These are phyloP conservation scores for Stagonosporopsis tanaceti DNA, from an alignment of 2,329 filamentous ascomycete genomes.

Conservation along the genomic window DNA sequence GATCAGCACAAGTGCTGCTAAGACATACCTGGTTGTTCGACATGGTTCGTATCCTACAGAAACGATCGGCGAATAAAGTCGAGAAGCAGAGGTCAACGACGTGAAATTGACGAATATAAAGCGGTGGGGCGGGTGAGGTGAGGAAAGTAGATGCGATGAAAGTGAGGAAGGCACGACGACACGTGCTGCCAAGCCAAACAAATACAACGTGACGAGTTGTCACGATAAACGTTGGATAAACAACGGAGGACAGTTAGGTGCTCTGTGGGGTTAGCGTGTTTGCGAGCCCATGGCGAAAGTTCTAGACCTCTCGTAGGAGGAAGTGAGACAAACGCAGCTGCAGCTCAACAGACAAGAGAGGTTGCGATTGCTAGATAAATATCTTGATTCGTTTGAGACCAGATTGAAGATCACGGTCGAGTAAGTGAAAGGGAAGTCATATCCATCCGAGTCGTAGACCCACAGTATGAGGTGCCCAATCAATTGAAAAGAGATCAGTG, in stretches of 20 bases:
- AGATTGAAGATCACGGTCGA: too few species aligned
- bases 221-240: background rate
- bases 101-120: background rate
- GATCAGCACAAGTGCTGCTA: background rate
- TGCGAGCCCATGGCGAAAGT: background rate
- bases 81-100: background rate
- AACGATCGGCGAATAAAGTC: background rate
- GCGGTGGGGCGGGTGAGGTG: background rate
- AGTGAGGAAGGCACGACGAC: conserved; percentile 7
- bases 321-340: conserved; percentile 5
- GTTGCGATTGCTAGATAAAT: too few species aligned
- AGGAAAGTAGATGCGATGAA: background rate
- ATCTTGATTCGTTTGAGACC: too few species aligned
- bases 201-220: background rate
- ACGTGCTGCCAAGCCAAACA: conserved; percentile 9
- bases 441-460: too few species aligned
- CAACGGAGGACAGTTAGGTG: background rate
- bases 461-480: too few species aligned
- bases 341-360: too few species aligned
- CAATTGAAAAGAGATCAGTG: background rate
- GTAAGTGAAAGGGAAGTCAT: background rate
- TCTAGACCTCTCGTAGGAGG: background rate
- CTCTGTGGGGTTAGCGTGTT: background rate
- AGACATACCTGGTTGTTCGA: conserved; percentile 11
- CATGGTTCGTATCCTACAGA: background rate